Base-by-base conservation (phyloP, 176 grass and related monocot species). In the Tuctoria greenei region DNA sequence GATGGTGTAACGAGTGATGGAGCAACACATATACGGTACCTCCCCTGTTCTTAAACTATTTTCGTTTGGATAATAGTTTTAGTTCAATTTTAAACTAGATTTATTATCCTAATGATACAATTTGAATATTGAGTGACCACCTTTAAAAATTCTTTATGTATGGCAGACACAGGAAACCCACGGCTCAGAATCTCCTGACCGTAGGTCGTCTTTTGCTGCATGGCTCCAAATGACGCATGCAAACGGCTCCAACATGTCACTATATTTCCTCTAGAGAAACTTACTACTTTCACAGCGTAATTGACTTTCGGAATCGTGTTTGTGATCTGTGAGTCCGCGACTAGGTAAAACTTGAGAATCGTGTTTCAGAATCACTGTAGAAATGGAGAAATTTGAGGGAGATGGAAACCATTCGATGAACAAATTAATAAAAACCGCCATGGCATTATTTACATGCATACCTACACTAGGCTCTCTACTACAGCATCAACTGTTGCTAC, bases 381-480 rank as follows among this genome's bases (percentile, higher is more conserved):
- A 38, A 0, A 5, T 54, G 17, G 14, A 21, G 10, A 24, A 41
- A 4, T 8, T 38, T 47, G 31, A 31, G 57, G n/a, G 39, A 0
- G 8, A 13, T 43, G 2, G 61, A 61, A 74, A 28, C 14, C 37
- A 37, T 50, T 49, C 16, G 4, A 51, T 8, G 73, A 76, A 21
- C 41, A 75, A 75, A 46, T 45, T 23, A 39, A 72, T 55, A 9
- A 2, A 40, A 73, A 57, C 8, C 27, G 37, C 61, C 56, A 8
- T 61, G 26, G 31, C 43, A 6, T 4, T 61, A 74, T 74, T 12
- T 60, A 44, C 55, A 74, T 12, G 55, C 55, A 26, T 58, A 58
- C 55, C 23, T 58, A 44, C 36, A 58, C 55, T 74, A 74, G 24
- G 23, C 72, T 74, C 28, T 36, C 36, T 58, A 73, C 2, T 41